A percentile compares a stretch with the other conserved stretches of the same genome.
Conservation (phyloP, 2,329 filamentous ascomycete species). For the Sarocladiaceae sp. region DNA sequence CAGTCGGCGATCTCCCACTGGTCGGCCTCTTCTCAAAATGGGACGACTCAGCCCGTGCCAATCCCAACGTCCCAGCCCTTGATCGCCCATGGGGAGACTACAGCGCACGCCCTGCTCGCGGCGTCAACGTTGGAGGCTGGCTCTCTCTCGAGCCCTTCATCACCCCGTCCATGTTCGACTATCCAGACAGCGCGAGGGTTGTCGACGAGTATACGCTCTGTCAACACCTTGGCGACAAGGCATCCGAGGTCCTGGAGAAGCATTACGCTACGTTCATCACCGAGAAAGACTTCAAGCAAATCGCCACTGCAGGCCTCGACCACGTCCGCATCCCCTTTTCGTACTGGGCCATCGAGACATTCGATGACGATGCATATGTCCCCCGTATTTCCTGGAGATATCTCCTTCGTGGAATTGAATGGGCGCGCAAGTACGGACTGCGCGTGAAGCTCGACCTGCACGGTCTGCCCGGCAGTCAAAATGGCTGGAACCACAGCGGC, state of each 20-base stretch:
- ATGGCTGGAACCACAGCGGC: slow-evolving; percentile 96
- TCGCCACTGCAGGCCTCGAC: slow-evolving; percentile 81
- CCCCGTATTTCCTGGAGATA: slow-evolving; percentile 87
- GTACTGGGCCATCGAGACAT: slow-evolving; percentile 88
- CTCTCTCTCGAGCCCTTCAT: slow-evolving; percentile 91
- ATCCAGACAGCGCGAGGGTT: slow-evolving; percentile 56
- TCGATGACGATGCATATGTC: slow-evolving; percentile 80
- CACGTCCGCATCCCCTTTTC: slow-evolving; percentile 94
- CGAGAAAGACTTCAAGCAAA: slow-evolving; percentile 76
- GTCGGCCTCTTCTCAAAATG: slow-evolving; percentile 83
- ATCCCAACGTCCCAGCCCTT: slow-evolving; percentile 71
- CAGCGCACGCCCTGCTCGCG: slow-evolving; percentile 69
- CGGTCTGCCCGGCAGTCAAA: slow-evolving; percentile 85
- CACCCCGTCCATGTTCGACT: slow-evolving; percentile 79
- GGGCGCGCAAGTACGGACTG: slow-evolving; percentile 83
- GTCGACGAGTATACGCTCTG: slow-evolving; percentile 89
- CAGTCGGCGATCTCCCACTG: slow-evolving; percentile 77
- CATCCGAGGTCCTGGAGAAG: slow-evolving; percentile 68
- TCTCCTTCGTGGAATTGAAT: slow-evolving; percentile 86
- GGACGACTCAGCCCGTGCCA: slow-evolving; percentile 75
- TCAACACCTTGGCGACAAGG: slow-evolving; percentile 58
- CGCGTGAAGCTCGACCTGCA: slow-evolving; percentile 91
- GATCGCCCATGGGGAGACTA: slow-evolving; percentile 72
- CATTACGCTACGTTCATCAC: slow-evolving; percentile 89
- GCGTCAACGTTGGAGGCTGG: slow-evolving; percentile 93